Conservation (phyloP, 371 early-diverging fungal genomes). For the Mucor sp. region DNA sequence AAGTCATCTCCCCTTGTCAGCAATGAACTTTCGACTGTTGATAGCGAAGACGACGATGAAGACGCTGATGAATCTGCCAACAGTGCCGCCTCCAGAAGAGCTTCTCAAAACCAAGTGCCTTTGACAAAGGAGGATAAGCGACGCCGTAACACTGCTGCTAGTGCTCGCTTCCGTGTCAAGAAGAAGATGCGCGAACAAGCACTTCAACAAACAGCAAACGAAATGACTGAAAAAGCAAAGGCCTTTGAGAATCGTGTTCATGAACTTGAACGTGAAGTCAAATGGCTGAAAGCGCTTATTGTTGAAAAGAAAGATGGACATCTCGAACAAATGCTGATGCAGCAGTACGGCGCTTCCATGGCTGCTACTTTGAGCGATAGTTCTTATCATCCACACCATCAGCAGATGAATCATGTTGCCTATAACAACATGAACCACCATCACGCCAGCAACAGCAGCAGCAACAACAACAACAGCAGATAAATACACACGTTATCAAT, state of each 20-base stretch:
- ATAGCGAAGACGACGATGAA: constrained; percentile 3
- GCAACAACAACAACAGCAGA: not conserved
- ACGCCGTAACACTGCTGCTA: constrained; percentile 92
- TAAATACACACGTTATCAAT: not conserved
- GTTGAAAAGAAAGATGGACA: constrained; percentile 71
- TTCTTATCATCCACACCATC: not conserved
- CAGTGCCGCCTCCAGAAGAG: not conserved
- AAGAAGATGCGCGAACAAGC: constrained; percentile 89
- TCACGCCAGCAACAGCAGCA: not conserved
- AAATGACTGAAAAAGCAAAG: constrained; percentile 79
- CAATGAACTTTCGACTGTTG: not conserved
- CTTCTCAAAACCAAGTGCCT: not conserved
- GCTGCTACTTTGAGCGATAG: not conserved
- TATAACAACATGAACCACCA: not conserved
- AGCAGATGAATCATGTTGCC: not conserved
- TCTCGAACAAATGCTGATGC: constrained; percentile 27
- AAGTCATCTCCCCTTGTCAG: not conserved
- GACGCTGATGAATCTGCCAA: not conserved
- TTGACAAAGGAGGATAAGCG: constrained; percentile 83
- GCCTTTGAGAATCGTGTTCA: constrained; percentile 70
- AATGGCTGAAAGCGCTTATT: constrained; percentile 86
- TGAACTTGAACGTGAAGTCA: constrained; percentile 89
- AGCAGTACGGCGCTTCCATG: constrained; percentile 3
- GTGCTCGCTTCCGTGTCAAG: constrained; percentile 95
- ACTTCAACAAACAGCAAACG: constrained; percentile 80